Conservation (phyloP, 2,329 filamentous ascomycete genomes). For the Fusarium hostae region DNA sequence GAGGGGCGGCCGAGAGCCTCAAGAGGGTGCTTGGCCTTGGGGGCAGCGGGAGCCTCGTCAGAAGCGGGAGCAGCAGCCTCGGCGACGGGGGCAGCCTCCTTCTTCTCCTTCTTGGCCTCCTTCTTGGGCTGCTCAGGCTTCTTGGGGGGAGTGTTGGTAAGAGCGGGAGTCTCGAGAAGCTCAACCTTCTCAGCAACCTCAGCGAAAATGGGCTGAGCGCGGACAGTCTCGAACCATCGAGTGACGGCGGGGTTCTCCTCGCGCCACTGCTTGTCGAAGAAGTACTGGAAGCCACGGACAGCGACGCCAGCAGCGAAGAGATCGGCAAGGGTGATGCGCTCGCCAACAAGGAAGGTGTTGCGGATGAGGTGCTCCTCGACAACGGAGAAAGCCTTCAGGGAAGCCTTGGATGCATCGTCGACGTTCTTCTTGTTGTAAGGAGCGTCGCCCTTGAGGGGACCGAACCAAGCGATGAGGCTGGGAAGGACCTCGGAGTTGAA, state of each 20-base stretch:
- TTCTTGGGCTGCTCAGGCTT: constrained; percentile 79
- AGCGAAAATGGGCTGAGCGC: constrained; percentile 92
- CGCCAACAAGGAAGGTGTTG: constrained; percentile 97
- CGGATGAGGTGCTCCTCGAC: constrained; percentile 88
- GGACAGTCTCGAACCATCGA: constrained; percentile 94
- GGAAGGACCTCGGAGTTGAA: constrained; percentile 89
- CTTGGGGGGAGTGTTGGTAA: constrained; percentile 76
- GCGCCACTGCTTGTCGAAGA: constrained; percentile 94
- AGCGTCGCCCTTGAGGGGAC: constrained; percentile 81
- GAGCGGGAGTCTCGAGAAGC: constrained; percentile 85
- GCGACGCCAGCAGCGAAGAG: constrained; percentile 84
- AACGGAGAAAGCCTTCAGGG: constrained; percentile 74
- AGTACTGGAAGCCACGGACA: constrained; percentile 88
- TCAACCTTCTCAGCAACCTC: constrained; percentile 79
- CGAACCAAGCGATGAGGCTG: constrained; percentile 82
- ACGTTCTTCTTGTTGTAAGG: constrained; percentile 98
- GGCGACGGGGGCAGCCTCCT: constrained; percentile 49
- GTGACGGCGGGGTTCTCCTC: constrained; percentile 83
- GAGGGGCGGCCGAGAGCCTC: constrained; percentile 83
- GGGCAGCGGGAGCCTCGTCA: constrained; percentile 63
- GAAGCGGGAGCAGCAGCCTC: constrained; percentile 52
- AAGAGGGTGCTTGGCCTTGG: constrained; percentile 96
- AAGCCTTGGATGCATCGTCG: constrained; percentile 79
- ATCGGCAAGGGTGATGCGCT: constrained; percentile 97
- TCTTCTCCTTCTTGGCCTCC: constrained; percentile 72